Percentiles rank a stretch among this genome's conserved stretches.
Conservation (phyloP, 768 basidiomycete genomes). For the Pisolithus microcarpus region DNA sequence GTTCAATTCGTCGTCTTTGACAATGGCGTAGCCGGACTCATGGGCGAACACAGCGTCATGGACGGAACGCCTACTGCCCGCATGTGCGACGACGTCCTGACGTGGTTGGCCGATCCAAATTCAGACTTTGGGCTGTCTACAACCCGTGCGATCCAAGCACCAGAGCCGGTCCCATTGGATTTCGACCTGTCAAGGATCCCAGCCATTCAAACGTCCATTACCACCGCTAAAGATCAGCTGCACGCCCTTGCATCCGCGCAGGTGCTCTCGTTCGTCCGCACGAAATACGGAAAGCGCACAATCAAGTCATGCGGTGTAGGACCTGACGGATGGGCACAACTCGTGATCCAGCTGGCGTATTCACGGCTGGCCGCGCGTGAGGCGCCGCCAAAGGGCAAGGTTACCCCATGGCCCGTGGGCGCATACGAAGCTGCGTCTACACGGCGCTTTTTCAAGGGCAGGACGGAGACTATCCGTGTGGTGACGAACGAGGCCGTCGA, state of each 20-base stretch:
- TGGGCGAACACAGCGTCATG: constrained; percentile 93
- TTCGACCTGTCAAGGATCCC: constrained; percentile 48
- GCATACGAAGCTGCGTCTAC: constrained; percentile 96
- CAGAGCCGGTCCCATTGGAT: constrained; percentile 48
- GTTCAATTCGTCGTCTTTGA: constrained; percentile 81
- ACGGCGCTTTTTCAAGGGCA: constrained; percentile 79
- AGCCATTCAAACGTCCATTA: constrained; percentile 39
- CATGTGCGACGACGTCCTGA: constrained; percentile 63
- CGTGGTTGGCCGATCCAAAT: constrained; percentile 46
- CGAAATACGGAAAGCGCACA: constrained; percentile 75
- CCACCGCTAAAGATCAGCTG: constrained; percentile 47
- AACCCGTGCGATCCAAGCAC: constrained; percentile 7
- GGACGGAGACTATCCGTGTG: constrained; percentile 91
- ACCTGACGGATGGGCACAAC: constrained; percentile 92
- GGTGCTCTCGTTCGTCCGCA: constrained; percentile 53
- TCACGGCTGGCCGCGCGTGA: constrained; percentile 48
- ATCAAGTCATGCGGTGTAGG: constrained; percentile 87
- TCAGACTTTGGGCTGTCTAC: constrained; percentile 54
- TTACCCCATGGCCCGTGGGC: constrained; percentile 48
- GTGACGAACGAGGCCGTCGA: constrained; percentile 69
- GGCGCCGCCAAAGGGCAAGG: constrained; percentile 9
- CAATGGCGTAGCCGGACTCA: constrained; percentile 72
- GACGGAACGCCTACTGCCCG: constrained; percentile 80
- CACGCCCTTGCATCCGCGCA: constrained; percentile 56
- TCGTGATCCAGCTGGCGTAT: constrained; percentile 88